Evolutionary conservation across 2,329 filamentous ascomycete species (phyloP).

Genomic region (Camillea tinctor): DNA sequence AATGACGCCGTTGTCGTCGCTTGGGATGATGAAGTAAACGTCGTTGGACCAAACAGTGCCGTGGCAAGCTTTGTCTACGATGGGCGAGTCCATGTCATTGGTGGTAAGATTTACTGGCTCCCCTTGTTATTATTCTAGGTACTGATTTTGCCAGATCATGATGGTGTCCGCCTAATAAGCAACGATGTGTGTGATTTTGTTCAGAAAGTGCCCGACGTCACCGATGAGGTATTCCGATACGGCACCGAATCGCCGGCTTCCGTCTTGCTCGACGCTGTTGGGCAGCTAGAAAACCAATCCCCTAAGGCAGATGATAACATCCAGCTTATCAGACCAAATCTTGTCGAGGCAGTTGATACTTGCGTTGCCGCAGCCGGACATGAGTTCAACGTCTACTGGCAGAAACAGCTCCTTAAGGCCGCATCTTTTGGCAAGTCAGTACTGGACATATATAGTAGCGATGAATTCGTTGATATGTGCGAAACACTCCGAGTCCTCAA

Average conservation of each 20-base stretch:
- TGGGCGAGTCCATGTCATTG: conserved; percentile 81
- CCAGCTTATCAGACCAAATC: conserved; percentile 81
- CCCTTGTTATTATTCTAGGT: not conserved
- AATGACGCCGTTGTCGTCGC: conserved; percentile 90
- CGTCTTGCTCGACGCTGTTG: conserved; percentile 88
- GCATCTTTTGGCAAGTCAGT: conserved; percentile 98
- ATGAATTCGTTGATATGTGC: conserved; percentile 98
- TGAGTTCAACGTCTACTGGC: conserved; percentile 87
- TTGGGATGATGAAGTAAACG: conserved; percentile 96
- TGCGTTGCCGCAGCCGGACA: conserved; percentile 92
- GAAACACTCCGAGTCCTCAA: conserved; percentile 91
- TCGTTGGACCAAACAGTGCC: conserved; percentile 81
- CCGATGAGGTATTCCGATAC: conserved; percentile 84
- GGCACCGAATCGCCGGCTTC: conserved; percentile 87
- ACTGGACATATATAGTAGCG: conserved; percentile 93
- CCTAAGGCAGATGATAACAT: conserved; percentile 98
- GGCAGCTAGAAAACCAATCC: conserved; percentile 87
- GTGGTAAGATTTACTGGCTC: conserved; percentile 53
- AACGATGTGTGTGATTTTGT: conserved; percentile 96
- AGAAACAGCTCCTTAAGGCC: conserved; percentile 93
- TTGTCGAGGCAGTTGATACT: conserved; percentile 89
- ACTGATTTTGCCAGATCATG: conserved; percentile 52
- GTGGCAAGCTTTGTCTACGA: conserved; percentile 84
- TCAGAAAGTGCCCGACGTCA: conserved; percentile 86
- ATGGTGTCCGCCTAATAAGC: conserved; percentile 86